Base-by-base conservation (phyloP, 225 moss, liverwort and hornwort genomes). In the Rhytidiadelphus loreus region DNA sequence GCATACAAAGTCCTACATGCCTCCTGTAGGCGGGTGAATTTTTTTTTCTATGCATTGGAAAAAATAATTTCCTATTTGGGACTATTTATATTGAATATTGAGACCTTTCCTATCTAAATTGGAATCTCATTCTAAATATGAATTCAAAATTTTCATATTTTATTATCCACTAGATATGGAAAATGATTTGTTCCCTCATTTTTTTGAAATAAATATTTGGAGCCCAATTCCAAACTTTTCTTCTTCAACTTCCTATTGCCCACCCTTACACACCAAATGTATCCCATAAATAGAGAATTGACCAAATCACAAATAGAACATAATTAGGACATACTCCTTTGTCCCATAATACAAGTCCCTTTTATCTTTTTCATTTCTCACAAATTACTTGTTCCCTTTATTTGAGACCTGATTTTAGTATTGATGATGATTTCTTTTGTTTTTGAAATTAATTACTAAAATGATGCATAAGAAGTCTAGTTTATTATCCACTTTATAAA, bases 31-130 rank as follows among this genome's bases (percentile, higher is more conserved):
- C 0, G 20, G 44, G 6, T 41, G 9, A 11, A 3, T 11, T 4
- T 4, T 26, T 41, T 41, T 41, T 70, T 26, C 13, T 4, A n/a
- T 1, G 1, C 8, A 26, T 43, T 41, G 15, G 0, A 73, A 73
- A 41, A 29, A 46, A 6, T 0, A 18, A 2, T 18, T 6, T 4
- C 8, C 0, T 28, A 0, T 28, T 43, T 71, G 1, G 6, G 1
- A 46, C 4, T 46, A 18, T 46, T 46, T 11, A 25, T 48, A 30
- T 48, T 73, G 1, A 46, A 48, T 30, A 46, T 19, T 30, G 1
- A 74, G 0, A 30, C 46, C 30, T 30, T 11, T 19, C 24, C 1
- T 30, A 48, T 4, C 0, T 48, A 0, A 4, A 11, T 30, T 73
- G 2, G 46, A 73, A 18, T 30, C 19, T 46, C 30, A 46, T 73